phyloP scores from a whole-genome alignment of 805 yeast species.

The Lipomyces chichibuensis region DNA sequence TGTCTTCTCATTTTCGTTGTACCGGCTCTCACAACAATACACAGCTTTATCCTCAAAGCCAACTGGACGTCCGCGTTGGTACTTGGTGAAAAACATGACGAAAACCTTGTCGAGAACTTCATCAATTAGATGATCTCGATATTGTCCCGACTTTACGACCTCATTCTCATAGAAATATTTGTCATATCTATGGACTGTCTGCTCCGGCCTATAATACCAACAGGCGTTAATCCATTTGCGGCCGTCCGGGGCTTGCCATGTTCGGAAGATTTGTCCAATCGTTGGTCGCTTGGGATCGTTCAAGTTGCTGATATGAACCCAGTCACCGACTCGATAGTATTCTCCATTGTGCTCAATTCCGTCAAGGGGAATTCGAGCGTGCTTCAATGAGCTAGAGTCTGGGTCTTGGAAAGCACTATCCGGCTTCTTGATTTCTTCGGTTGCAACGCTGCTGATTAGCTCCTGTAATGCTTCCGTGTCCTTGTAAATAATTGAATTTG shows the following conservation, averaged over 20 bases:
- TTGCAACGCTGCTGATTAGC: conserved; percentile 57
- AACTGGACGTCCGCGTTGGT: conserved; percentile 90
- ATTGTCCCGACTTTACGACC: conserved; percentile 95
- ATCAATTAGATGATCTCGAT: conserved; percentile 86
- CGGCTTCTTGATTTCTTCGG: conserved; percentile 77
- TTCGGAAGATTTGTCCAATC: conserved; percentile 88
- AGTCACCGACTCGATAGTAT: conserved; percentile 84
- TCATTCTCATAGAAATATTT: conserved; percentile 89
- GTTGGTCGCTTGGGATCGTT: conserved; percentile 89
- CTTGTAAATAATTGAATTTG: conserved; percentile 59
- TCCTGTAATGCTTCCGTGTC: conserved; percentile 68
- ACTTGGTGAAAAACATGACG: conserved; percentile 91
- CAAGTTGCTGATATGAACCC: conserved; percentile 86
- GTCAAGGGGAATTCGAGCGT: conserved; percentile 76
- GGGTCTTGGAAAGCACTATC: conserved; percentile 68
- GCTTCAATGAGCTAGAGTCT: conserved; percentile 58
- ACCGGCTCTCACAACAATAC: conserved; percentile 92
- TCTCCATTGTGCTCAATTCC: conserved; percentile 70
- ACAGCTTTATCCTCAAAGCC: conserved; percentile 69
- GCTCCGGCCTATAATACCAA: conserved; percentile 98
- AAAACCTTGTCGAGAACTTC: conserved; percentile 93
- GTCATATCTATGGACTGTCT: conserved; percentile 92
- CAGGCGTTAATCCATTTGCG: conserved; percentile 89
- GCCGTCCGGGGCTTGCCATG: conserved; percentile 83
- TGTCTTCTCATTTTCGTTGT: conserved; percentile 84